Conservation (phyloP, 768 basidiomycete species). For the Lentinula sp. region DNA sequence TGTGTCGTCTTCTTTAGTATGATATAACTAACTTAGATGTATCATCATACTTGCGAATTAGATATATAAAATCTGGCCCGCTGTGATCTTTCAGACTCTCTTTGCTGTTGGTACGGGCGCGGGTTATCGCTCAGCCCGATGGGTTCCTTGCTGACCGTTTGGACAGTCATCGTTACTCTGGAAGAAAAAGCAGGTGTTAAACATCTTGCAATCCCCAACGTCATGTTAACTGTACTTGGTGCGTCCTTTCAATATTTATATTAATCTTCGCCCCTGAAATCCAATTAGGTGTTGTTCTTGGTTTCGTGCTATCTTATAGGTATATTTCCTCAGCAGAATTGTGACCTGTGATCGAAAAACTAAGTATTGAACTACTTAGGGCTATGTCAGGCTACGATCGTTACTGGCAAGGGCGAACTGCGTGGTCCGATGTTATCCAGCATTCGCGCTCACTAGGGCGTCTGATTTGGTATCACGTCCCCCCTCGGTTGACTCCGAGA, state of each 20-base stretch:
- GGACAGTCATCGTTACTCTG: background rate
- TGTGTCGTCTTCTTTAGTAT: background rate
- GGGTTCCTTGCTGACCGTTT: background rate
- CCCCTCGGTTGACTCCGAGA: constrained; percentile 21
- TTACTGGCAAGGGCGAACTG: constrained; percentile 28
- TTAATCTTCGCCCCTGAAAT: background rate
- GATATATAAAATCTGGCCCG: constrained; percentile 10
- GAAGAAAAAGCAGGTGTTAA: background rate
- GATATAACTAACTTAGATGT: background rate
- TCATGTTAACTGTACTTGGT: constrained; percentile 8
- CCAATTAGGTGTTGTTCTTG: constrained; percentile 21
- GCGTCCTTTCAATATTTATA: background rate
- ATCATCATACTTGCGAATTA: background rate
- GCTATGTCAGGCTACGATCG: constrained; percentile 23
- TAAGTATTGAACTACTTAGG: background rate
- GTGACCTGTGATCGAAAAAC: background rate
- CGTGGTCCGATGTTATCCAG: constrained; percentile 33
- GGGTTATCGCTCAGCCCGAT: background rate
- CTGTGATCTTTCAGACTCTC: constrained; percentile 5
- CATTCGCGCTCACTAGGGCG: constrained; percentile 26
- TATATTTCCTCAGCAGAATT: background rate
- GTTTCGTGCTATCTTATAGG: constrained; percentile 38
- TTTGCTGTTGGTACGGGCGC: constrained; percentile 2
- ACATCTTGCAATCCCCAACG: constrained; percentile 2
- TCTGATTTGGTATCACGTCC: constrained; percentile 34